Evolutionary conservation across 345 rosid genomes (phyloP), one percentile per base, ranked within the genome.

Genomic region (Lepidium africanum): DNA sequence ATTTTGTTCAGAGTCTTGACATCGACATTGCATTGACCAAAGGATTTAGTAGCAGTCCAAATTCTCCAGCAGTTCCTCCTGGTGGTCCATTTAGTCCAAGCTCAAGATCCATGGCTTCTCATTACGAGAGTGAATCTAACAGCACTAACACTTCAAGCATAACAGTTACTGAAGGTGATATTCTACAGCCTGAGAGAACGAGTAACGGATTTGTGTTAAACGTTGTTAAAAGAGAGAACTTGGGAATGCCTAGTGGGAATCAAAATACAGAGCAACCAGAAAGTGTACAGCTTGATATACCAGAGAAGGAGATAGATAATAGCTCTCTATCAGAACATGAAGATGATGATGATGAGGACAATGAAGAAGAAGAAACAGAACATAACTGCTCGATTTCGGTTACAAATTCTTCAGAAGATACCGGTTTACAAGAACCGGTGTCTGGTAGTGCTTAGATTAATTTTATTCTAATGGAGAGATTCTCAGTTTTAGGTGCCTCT

Each of bases 1-100:
- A 89, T 49, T 94, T 83, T 55, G 88, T 94, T 46, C 95, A 87
- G 64, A 79, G 73, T 68, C 86, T 94, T 30, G 92, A 87, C 52
- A 56, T 67, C 2, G 86, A 87, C 49, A 48, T 83, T 54, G 96
- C 92, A 35, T 50, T 79, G 58, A 49, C 67, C 41, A 86, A 78
- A 80, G 84, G 85, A 37, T 71, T 76, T 33, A 78, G 76, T 42
- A 63, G 76, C 75, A 59, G 84, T 74, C 91, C 96, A 2, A 77
- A 37, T 19, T 76, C 79, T 13, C 79, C 79, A 10, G 79, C 72
- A 11, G 68, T 70, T 40, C 63, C 69, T 48, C 70, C 74, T 7
- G 83, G 83, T 36, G 78, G 76, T 9, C 79, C 73, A 3, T 46
- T 67, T 60, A 74, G 73, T 67, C 77, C 67, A 2, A 68, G 30